phyloP scores from a whole-genome alignment of 768 basidiomycete genomes.

The Hygrocybe punicea region DNA sequence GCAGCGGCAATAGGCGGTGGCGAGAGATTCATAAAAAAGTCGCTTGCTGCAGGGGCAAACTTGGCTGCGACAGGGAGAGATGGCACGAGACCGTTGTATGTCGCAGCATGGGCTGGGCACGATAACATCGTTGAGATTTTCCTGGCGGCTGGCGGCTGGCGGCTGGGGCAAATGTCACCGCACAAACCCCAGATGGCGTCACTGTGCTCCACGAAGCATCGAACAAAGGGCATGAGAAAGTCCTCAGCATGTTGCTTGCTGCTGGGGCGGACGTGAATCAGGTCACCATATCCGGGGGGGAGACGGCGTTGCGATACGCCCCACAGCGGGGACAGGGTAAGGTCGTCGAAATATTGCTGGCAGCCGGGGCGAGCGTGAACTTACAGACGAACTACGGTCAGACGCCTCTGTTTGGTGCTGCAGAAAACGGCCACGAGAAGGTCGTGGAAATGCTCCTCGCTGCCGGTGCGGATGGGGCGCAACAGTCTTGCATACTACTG shows the following conservation, averaged over 20 bases:
- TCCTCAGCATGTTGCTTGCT: not conserved
- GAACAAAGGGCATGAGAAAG: not conserved
- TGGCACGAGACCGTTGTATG: not conserved
- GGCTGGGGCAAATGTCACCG: not conserved
- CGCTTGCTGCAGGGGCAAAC: not conserved
- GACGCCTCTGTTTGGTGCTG: too few species aligned
- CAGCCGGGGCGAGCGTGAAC: not conserved
- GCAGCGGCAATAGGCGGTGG: not conserved
- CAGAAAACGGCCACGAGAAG: too few species aligned
- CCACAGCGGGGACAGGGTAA: not conserved
- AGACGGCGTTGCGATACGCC: not conserved
- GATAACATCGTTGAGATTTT: not conserved
- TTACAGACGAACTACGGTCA: too few species aligned
- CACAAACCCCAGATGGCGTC: not conserved
- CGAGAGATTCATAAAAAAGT: not conserved
- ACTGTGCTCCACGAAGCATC: not conserved
- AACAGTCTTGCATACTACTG: not conserved
- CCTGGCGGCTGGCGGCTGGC: too few species aligned
- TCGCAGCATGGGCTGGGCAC: not conserved
- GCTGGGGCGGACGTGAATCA: not conserved
- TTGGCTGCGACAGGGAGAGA: not conserved
- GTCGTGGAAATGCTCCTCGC: too few species aligned
- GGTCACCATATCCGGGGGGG: not conserved
- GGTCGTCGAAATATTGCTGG: not conserved
- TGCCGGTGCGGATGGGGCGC: too few species aligned